These are phyloP conservation scores for Syzygium malaccense DNA, from an alignment of 441 rosid species.

Conservation along the genomic window DNA sequence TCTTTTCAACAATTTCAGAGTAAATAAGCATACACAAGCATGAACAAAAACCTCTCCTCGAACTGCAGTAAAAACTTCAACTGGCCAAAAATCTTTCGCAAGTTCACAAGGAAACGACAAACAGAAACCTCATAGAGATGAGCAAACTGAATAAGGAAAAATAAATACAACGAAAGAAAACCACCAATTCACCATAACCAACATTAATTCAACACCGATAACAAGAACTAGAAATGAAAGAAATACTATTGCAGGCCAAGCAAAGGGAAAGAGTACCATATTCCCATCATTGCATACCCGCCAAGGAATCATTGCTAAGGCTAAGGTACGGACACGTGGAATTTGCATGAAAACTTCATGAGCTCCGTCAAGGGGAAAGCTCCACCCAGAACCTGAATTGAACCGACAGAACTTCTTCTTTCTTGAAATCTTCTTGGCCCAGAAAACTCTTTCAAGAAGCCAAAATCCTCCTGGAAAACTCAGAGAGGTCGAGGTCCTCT, in stretches of 20 bases:
- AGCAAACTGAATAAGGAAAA: background rate
- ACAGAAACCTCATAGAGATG: background rate
- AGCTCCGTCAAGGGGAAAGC: background rate
- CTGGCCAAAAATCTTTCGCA: background rate
- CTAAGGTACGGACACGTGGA: background rate
- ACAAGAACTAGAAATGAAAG: background rate
- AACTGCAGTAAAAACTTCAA: background rate
- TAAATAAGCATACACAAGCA: background rate
- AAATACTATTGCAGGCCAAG: background rate
- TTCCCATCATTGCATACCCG: background rate
- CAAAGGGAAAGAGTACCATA: background rate
- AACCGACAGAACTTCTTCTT: background rate
- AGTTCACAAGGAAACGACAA: background rate
- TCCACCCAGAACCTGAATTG: background rate
- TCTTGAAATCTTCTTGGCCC: background rate
- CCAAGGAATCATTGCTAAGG: background rate
- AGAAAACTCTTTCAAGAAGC: slow-evolving; percentile 2
- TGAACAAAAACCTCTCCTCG: background rate
- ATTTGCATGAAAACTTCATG: background rate
- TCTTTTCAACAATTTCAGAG: background rate
- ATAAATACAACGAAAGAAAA: background rate
- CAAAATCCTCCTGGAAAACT: slow-evolving; percentile 10
- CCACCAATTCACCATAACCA: background rate
- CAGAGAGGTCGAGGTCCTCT: slow-evolving; percentile 47
- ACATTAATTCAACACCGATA: background rate